Conservation (phyloP, 495 filamentous ascomycete species). For the Penicillium canescens region DNA sequence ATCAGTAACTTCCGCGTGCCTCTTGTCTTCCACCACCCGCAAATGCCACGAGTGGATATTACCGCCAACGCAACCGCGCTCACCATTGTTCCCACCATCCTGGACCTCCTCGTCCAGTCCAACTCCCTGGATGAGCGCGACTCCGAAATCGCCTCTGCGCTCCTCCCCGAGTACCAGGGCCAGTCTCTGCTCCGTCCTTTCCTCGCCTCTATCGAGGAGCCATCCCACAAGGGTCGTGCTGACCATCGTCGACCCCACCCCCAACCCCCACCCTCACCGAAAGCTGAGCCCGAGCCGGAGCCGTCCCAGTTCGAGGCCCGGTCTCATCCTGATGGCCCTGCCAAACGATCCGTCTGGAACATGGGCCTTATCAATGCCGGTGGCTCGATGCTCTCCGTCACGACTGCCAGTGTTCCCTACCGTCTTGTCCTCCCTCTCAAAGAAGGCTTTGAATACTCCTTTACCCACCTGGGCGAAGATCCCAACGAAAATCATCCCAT, state of each 20-base stretch:
- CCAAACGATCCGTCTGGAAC: constrained; percentile 28
- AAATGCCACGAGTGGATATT: constrained; percentile 41
- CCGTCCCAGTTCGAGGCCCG: not conserved
- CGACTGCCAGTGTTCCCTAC: constrained; percentile 34
- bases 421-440: constrained; percentile 43
- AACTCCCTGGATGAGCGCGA: constrained; percentile 36
- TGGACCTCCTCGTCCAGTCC: constrained; percentile 45
- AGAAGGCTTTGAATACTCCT: constrained; percentile 38
- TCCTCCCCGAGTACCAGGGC: constrained; percentile 39
- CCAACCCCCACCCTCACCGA: not conserved
- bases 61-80: constrained; percentile 41
- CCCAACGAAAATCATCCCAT: constrained; percentile 34
- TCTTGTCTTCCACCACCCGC: constrained; percentile 44
- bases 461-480: constrained; percentile 37
- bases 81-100: constrained; percentile 46
- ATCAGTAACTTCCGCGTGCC: constrained; percentile 48
- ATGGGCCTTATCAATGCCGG: constrained; percentile 48
- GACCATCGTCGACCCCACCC: not conserved
- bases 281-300: not conserved
- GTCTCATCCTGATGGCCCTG: constrained; percentile 6
- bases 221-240: not conserved
- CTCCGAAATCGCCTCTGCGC: constrained; percentile 31
- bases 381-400: constrained; percentile 37
- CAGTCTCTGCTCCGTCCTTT: constrained; percentile 38
- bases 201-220: constrained; percentile 11